These are phyloP conservation scores for Gilbertella persicaria DNA, from an alignment of 371 early-diverging fungal genomes.

Conservation along the genomic window DNA sequence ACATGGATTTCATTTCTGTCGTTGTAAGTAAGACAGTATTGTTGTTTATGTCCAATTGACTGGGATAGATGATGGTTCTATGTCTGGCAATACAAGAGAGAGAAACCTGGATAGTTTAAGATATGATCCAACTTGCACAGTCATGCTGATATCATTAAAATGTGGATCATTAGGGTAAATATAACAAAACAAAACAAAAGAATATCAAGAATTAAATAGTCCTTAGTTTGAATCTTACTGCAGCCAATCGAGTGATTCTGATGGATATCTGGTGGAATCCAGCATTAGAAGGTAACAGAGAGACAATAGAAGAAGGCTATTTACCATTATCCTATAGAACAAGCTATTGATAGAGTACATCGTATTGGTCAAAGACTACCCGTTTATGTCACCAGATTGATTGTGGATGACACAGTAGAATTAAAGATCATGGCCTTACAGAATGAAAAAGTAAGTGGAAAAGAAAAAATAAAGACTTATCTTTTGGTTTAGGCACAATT, in stretches of 20 bases:
- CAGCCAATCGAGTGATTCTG: constrained; percentile 72
- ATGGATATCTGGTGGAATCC: constrained; percentile 92
- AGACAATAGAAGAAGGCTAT: not conserved
- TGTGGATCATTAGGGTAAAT: constrained; percentile 70
- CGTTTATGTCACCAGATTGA: constrained; percentile 61
- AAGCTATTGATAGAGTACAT: constrained; percentile 90
- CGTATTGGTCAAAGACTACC: constrained; percentile 77
- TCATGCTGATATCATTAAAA: constrained; percentile 72
- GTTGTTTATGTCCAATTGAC: constrained; percentile 31
- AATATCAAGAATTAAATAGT: not conserved
- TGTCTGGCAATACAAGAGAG: constrained; percentile 48
- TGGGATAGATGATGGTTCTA: constrained; percentile 49
- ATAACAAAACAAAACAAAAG: not conserved
- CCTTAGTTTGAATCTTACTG: constrained; percentile 71
- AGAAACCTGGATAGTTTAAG: constrained; percentile 50
- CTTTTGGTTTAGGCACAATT: constrained; percentile 32
- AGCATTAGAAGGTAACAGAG: constrained; percentile 62
- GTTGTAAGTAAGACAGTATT: constrained; percentile 40
- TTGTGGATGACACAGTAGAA: constrained; percentile 63
- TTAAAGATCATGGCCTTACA: constrained; percentile 61
- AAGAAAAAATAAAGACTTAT: not conserved
- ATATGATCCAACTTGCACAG: constrained; percentile 51
- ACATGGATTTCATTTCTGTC: constrained; percentile 60
- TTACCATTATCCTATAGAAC: constrained; percentile 35
- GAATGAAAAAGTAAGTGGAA: constrained; percentile 43